Evolutionary conservation across 495 filamentous ascomycete species (phyloP), one percentile per base, ranked within the genome.

Genomic region (Lasiosphaeria miniovina): DNA sequence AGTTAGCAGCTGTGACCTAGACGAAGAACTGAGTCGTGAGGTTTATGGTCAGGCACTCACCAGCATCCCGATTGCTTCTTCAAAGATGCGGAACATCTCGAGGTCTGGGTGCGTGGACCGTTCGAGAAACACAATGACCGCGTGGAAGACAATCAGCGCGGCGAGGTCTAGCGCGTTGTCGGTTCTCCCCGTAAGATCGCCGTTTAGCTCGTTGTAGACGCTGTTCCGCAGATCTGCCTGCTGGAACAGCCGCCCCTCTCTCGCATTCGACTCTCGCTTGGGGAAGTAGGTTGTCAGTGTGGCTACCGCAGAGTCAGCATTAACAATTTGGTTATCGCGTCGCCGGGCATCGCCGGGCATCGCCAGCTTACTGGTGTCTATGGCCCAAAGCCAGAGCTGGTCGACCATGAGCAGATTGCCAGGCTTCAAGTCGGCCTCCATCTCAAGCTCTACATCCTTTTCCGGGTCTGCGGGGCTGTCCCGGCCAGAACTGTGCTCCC

Each of bases 391-490:
- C 86, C 86, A 88, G 4, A 89, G 72, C 59, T 88, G 85, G 60
- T 88, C 86, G 7, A 89, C 85, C 85, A 88, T 88, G 11, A 88
- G 72, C 14, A 88, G 79, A 62, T 86, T 86, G 0, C 81, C 82
- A 36, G 87, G 77, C 52, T 79, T 74, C 9, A 84, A 75, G n/a
- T 76, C 59, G 31, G 72, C 54, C 54, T 75, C 75, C 4, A 64
- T 38, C 9, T 77, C 69, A 0, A 62, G 49, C 7, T 71, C 69
- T 9, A 60, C 63, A 3, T 74, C 73, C 0, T 31, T 52, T 0
- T 64, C 59, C 0, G 63, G 53, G 17, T 46, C 55, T 3, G 64
- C 67, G n/a, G 45, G 48, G 1, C 55, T 41, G 8, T 40, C 64
- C 9, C 50, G 49, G 9, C 36, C 55, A 6, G 45, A 50, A 1